Evolutionary conservation across 139 green algal species (phyloP), one percentile per base, ranked within the genome.

Genomic region (Limnomonas spitsbergensis): DNA sequence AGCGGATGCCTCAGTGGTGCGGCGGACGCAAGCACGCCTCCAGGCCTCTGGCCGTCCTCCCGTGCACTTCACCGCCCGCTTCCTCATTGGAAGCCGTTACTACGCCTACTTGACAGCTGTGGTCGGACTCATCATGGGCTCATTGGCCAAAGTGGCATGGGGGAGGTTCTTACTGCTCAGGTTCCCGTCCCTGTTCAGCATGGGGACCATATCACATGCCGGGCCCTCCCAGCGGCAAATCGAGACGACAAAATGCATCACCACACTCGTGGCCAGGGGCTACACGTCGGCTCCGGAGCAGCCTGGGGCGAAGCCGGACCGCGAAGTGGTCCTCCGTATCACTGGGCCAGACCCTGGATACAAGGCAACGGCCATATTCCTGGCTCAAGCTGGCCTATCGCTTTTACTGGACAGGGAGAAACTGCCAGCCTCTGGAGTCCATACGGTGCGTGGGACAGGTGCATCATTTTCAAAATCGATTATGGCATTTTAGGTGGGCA

Each of bases 141-240:
- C 54, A 47, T 81, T 93, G 38, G 77, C 83, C 26, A 47, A 69
- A 74, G 87, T 6, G 7, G 42, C 42, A 6, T 54, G 6, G 7
- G 42, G 42, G 7, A 54, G 42, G 4, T 26, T 27, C 14, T 66
- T 92, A 67, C 78, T 94, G 82, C 86, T 94, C 3, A 79, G 76
- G 42, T 77, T 72, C 52, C 70, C 76, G 27, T 54, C 66, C 1
- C 54, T 82, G 56, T 83, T 85, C 66, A 80, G 75, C 29, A 79
- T 54, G 20, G 89, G 89, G 35, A 53, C 90, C 52, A 91, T 94
- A 66, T 81, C 83, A n/a, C 78, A 88, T 14, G 66, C 74, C 3
- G 90, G 90, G 0, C 90, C 90, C 36, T 87, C 67, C 34, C 66
- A 86, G 42, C 37, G 86, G 71, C 87, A 93, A 80, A 82, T 93